These are phyloP conservation scores for Leccinellum luteum DNA, from an alignment of 768 basidiomycete species.

Conservation along the genomic window DNA sequence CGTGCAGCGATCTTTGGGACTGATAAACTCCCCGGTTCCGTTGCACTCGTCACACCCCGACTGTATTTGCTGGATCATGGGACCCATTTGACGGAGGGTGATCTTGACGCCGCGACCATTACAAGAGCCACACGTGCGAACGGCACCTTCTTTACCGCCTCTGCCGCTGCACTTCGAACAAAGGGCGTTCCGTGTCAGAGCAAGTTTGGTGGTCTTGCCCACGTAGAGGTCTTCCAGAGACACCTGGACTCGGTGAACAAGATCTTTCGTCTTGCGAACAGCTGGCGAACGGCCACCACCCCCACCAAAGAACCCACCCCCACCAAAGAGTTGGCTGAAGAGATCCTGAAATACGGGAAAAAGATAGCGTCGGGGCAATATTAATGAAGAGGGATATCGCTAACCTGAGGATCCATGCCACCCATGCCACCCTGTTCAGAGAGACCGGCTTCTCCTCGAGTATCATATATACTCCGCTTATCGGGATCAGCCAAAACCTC, in stretches of 20 bases:
- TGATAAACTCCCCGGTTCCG: slow-evolving; percentile 95
- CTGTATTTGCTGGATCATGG: slow-evolving; percentile 99
- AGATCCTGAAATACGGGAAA: slow-evolving; percentile 62
- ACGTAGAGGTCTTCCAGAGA: slow-evolving; percentile 98
- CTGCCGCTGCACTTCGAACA: slow-evolving; percentile 93
- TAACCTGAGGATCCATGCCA: slow-evolving; percentile 93
- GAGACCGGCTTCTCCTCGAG: slow-evolving; percentile 89
- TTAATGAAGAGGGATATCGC: slow-evolving; percentile 19
- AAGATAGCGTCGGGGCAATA: background rate
- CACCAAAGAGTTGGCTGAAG: slow-evolving; percentile 95
- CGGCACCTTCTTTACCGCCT: slow-evolving; percentile 97
- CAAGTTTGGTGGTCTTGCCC: slow-evolving; percentile 97
- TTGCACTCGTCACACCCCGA: slow-evolving; percentile 91
- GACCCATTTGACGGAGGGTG: slow-evolving; percentile 95
- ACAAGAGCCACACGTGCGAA: slow-evolving; percentile 74
- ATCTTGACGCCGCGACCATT: slow-evolving; percentile 88
- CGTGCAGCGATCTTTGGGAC: slow-evolving; percentile 87
- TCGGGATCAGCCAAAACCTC: slow-evolving; percentile 90
- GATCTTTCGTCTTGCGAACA: slow-evolving; percentile 94
- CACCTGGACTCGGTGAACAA: slow-evolving; percentile 94
- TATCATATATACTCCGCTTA: slow-evolving; percentile 80
- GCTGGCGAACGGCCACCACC: slow-evolving; percentile 61
- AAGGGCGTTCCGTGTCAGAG: slow-evolving; percentile 91
- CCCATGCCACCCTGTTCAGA: slow-evolving; percentile 86
- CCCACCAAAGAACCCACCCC: slow-evolving; percentile 75